Base-by-base conservation (phyloP, 208 protist species). In the Chromosphaera perkinsii region DNA sequence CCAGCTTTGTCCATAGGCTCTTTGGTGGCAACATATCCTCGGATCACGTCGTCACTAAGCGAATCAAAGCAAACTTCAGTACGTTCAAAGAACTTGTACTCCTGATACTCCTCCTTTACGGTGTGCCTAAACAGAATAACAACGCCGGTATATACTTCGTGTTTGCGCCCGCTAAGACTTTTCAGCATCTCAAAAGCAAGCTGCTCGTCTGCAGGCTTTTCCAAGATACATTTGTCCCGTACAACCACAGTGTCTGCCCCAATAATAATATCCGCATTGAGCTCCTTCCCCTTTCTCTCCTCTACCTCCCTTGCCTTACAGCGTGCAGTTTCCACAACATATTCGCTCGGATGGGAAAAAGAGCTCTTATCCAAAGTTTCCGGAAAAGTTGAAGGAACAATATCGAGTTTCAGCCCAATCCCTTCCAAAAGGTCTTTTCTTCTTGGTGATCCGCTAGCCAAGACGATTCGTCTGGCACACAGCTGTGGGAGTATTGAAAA, bases 1-100 rank as follows among this genome's bases (percentile, higher is more conserved):
- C 69, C 69, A 26, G 69, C 75, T 42, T 76, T 76, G 51, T 76
- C 75, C 69, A 80, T 80, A 24, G 76, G 76, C 48, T 76, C 69
- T 37, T 66, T 66, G 1, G 66, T 65, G 4, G 33, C 59, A 2
- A 80, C 62, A 58, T 80, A 80, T 1, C 39, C 71, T 14, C 51
- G 33, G 26, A 80, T 75, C 10, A 57, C 10, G 17, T 62, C 51
- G 4, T 59, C 35, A 7, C 17, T 40, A 17, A 80, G 47, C 2
- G 32, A 26, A 2, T 40, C 66, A 63, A 80, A 80, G 36, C 32
- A 32, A 1, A 80, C 76, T 5, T 33, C 12, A 9, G 75, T 79
- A 0, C 32, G 37, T 63, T 79, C 74, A 10, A 31, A 26, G 20
- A 78, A 36, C 12, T 36, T 10, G 24, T 51, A 24, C 20, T 7